phyloP scores from a whole-genome alignment of 2,329 filamentous ascomycete species.

The Penicillium sp. region DNA sequence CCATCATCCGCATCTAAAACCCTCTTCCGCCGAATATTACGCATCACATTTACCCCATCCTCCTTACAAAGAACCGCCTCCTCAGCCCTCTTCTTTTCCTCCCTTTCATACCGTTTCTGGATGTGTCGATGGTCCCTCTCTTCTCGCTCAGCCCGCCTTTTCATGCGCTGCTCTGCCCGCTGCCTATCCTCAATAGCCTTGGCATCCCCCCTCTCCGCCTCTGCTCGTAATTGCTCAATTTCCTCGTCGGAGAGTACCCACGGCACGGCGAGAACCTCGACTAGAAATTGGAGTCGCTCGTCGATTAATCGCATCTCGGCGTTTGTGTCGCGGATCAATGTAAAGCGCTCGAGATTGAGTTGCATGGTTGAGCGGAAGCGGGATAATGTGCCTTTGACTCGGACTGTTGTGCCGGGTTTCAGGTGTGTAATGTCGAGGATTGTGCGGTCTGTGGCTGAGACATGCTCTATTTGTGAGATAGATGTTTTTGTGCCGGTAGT shows the following conservation, averaged over 20 bases:
- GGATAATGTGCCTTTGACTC: slow-evolving; percentile 61
- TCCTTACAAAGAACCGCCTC: slow-evolving; percentile 38
- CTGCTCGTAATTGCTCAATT: slow-evolving; percentile 47
- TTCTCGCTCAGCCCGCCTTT: slow-evolving; percentile 34
- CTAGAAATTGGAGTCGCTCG: slow-evolving; percentile 54
- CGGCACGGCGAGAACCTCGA: slow-evolving; percentile 54
- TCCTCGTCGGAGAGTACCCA: slow-evolving; percentile 56
- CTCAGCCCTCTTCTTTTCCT: slow-evolving; percentile 44
- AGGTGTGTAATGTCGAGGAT: slow-evolving; percentile 52
- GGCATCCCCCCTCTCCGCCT: slow-evolving; percentile 46
- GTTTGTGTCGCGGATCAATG: slow-evolving; percentile 54
- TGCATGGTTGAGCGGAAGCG: slow-evolving; percentile 57
- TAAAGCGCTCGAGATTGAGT: slow-evolving; percentile 58
- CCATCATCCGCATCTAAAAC: not conserved
- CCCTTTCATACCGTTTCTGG: slow-evolving; percentile 42
- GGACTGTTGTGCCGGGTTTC: slow-evolving; percentile 56
- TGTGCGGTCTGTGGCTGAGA: slow-evolving; percentile 37
- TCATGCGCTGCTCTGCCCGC: slow-evolving; percentile 34
- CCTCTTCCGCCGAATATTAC: slow-evolving; percentile 17
- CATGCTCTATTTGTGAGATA: slow-evolving; percentile 17
- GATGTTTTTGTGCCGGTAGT: not conserved
- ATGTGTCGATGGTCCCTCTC: slow-evolving; percentile 46
- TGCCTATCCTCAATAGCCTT: slow-evolving; percentile 43
- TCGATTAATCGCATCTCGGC: slow-evolving; percentile 60
- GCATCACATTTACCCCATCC: slow-evolving; percentile 36